Evolutionary conservation across 2,329 filamentous ascomycete species (phyloP).

Genomic region (Phaeosphaeria sp.): DNA sequence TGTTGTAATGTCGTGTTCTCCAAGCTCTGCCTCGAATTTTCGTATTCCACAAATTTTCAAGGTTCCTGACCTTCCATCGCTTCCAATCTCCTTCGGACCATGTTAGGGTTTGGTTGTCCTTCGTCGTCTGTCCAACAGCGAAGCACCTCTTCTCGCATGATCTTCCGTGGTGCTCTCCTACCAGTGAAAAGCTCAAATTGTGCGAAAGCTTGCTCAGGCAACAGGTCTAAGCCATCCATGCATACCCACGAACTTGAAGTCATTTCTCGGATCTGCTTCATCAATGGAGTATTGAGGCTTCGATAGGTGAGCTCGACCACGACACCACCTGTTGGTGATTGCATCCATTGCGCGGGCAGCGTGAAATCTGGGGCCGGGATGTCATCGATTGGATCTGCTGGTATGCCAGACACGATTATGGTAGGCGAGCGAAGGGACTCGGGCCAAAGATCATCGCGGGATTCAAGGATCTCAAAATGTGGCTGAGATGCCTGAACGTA

Average conservation of each 20-base stretch:
- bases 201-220: constrained; percentile 79
- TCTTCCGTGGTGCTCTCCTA: constrained; percentile 69
- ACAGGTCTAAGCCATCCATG: constrained; percentile 75
- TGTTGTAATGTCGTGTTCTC: neutral
- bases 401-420: constrained; percentile 78
- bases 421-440: constrained; percentile 68
- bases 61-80: constrained; percentile 39
- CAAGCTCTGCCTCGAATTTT: neutral
- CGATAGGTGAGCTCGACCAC: constrained; percentile 77
- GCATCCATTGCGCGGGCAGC: constrained; percentile 72
- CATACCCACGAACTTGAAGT: constrained; percentile 74
- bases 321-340: constrained; percentile 77
- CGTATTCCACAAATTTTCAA: constrained; percentile 12
- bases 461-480: constrained; percentile 65
- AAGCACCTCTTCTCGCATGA: constrained; percentile 72
- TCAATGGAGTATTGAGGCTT: constrained; percentile 72
- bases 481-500: constrained; percentile 42
- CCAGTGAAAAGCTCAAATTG: constrained; percentile 84
- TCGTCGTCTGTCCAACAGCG: constrained; percentile 38
- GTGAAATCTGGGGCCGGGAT: constrained; percentile 72
- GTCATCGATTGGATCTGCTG: constrained; percentile 69
- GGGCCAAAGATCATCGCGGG: constrained; percentile 69
- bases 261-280: constrained; percentile 69
- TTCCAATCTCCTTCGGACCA: constrained; percentile 37
- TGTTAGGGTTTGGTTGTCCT: constrained; percentile 29